Evolutionary conservation across 106 monocot species (phyloP).

Genomic region (Dendrobium huoshanense): DNA sequence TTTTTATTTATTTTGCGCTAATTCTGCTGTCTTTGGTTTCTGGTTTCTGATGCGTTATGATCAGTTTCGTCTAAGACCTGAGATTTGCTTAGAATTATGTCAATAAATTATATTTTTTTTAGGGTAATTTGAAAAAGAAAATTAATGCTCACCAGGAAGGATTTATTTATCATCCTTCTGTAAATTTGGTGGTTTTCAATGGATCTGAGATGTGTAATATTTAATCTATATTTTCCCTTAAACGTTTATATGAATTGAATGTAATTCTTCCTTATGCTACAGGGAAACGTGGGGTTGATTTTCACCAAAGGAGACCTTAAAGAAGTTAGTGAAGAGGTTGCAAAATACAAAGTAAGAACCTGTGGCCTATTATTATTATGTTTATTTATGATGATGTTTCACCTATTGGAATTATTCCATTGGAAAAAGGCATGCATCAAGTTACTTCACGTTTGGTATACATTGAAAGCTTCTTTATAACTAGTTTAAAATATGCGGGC

Average conservation of each 20-base stretch:
- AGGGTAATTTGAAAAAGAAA: not conserved
- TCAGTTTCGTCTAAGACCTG: not conserved
- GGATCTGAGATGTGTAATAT: not conserved
- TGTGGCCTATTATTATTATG: too few species aligned
- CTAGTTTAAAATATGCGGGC: too few species aligned
- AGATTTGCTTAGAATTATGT: not conserved
- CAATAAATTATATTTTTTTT: not conserved
- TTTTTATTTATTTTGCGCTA: not conserved
- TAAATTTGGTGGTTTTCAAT: not conserved
- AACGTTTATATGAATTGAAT: not conserved
- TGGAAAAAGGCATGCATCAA: too few species aligned
- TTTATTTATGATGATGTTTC: too few species aligned
- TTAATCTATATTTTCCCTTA: not conserved
- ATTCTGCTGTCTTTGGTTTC: not conserved
- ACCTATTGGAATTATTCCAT: too few species aligned
- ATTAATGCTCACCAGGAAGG: not conserved
- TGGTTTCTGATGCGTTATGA: not conserved
- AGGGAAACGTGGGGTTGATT: constrained; percentile 90
- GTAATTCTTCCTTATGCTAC: not conserved
- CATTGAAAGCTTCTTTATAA: too few species aligned
- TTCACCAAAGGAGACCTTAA: constrained; percentile 91
- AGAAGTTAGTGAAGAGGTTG: constrained; percentile 85
- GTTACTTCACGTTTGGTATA: too few species aligned
- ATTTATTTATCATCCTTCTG: not conserved
- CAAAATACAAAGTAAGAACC: constrained; percentile 63